Conservation (phyloP, 164 flowering plant species). For the Tetracentron sinense region DNA sequence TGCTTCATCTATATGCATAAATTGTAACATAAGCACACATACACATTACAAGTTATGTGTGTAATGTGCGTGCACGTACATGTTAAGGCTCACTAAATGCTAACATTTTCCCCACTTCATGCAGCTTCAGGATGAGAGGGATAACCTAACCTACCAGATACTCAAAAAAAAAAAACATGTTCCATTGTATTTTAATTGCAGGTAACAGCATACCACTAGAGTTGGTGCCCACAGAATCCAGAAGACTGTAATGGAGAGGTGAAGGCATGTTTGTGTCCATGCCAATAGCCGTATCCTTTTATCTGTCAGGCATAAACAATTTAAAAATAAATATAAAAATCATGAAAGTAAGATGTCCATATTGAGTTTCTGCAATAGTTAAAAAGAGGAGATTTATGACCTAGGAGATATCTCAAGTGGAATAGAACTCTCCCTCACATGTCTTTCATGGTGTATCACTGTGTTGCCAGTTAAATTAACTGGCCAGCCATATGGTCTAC, state of each 20-base stretch:
- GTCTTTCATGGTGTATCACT: neutral
- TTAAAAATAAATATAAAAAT: neutral
- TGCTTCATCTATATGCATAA: too few species aligned
- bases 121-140: neutral
- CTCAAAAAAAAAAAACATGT: neutral
- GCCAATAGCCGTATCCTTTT: slow-evolving; percentile 73
- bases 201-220: slow-evolving; percentile 57
- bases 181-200: neutral
- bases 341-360: neutral
- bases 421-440: neutral
- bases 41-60: too few species aligned
- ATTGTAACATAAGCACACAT: too few species aligned
- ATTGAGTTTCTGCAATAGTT: neutral
- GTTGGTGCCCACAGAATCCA: slow-evolving; percentile 97
- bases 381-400: neutral
- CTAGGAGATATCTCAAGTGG: neutral
- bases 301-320: slow-evolving; percentile 40
- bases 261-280: slow-evolving; percentile 67
- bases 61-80: too few species aligned
- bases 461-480: neutral
- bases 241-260: slow-evolving; percentile 60
- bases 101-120: neutral
- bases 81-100: neutral
- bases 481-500: neutral
- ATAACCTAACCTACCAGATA: neutral